These are phyloP conservation scores for Aspergillus udagawae DNA, from an alignment of 2,329 filamentous ascomycete species.

Conservation along the genomic window DNA sequence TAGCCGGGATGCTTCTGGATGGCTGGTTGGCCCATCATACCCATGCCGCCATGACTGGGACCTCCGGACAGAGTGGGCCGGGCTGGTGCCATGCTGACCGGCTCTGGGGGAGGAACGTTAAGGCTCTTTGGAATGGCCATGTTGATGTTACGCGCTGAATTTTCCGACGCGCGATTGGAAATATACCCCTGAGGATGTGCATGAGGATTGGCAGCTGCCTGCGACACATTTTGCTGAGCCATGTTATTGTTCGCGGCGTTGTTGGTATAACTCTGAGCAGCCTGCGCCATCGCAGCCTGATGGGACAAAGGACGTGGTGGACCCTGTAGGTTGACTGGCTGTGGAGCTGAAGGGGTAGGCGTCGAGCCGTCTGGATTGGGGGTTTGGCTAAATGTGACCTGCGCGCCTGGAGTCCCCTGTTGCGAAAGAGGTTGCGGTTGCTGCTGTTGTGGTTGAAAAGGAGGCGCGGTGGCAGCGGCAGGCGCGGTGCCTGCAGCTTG, in stretches of 20 bases:
- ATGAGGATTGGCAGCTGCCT: conserved; percentile 32
- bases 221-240: conserved; percentile 23
- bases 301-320: conserved; percentile 43
- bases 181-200: conserved; percentile 41
- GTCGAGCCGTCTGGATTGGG: conserved; percentile 31
- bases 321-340: conserved; percentile 29
- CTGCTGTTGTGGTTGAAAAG: conserved; percentile 17
- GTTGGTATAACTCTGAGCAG: conserved; percentile 42
- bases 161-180: conserved; percentile 38
- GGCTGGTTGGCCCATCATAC: conserved; percentile 82
- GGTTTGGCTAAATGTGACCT: conserved; percentile 28
- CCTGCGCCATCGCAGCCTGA: conserved; percentile 44
- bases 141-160: conserved; percentile 51
- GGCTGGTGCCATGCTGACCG: conserved; percentile 66
- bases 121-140: conserved; percentile 82
- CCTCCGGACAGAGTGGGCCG: conserved; percentile 84
- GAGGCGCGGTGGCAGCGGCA: conserved; percentile 17
- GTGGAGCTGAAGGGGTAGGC: conserved; percentile 27
- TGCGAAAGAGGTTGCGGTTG: conserved; percentile 27
- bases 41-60: conserved; percentile 67
- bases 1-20: conserved; percentile 77
- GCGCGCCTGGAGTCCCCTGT: conserved; percentile 25
- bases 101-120: conserved; percentile 65
- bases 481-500: conserved; percentile 24
- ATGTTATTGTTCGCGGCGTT: conserved; percentile 18